A percentile compares a stretch with the other conserved stretches of the same genome.
These are phyloP conservation scores for Botrytis tulipae DNA, from an alignment of 2,329 filamentous ascomycete species.

Conservation along the genomic window DNA sequence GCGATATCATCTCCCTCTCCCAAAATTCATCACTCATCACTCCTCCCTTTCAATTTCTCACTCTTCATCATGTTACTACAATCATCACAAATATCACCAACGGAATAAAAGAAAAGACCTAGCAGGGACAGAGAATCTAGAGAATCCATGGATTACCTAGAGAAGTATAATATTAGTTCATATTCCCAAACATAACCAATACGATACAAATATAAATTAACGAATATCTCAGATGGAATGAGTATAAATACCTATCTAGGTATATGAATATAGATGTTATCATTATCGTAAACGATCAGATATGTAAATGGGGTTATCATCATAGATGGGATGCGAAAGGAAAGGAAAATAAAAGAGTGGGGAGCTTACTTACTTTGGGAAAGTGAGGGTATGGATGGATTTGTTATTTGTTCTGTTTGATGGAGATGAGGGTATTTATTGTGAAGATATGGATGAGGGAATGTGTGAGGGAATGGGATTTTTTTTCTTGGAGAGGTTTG, in stretches of 20 bases:
- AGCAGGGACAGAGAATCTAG: too few relatives aligned
- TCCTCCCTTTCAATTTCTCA: background rate
- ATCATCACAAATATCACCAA: background rate
- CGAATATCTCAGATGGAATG: background rate
- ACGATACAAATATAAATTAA: too few relatives aligned
- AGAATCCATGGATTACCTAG: too few relatives aligned
- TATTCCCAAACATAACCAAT: background rate
- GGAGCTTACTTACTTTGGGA: background rate
- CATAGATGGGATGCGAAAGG: background rate
- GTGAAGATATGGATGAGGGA: background rate
- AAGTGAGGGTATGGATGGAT: background rate
- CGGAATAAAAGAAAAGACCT: too few relatives aligned
- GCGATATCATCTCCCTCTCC: background rate
- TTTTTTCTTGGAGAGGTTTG: too few relatives aligned
- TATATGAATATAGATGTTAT: background rate
- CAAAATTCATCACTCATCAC: accelerated
- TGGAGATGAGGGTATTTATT: too few relatives aligned
- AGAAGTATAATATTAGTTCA: background rate
- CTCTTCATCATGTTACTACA: accelerated
- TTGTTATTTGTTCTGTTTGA: background rate
- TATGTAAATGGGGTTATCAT: background rate
- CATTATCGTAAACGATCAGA: background rate
- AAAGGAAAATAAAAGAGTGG: too few relatives aligned
- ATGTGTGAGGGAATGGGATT: too few relatives aligned
- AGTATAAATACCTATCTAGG: background rate